Base-by-base conservation (phyloP, 139 green algal genomes). In the Tetraselmis chui region DNA sequence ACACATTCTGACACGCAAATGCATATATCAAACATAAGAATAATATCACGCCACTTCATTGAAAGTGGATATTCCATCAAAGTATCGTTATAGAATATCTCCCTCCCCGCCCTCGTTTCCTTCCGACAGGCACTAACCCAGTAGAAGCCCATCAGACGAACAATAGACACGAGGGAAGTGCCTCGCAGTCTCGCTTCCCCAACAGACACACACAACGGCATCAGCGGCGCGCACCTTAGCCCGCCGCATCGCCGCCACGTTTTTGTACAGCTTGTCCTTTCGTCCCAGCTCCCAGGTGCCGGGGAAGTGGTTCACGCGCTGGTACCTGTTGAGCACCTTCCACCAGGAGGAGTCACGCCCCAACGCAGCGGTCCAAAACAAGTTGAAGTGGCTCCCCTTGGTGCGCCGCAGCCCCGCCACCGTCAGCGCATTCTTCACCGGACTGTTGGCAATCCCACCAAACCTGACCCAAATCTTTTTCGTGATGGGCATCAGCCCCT, bases 201-300 rank as follows among this genome's bases (percentile, higher is more conserved):
- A n/a, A n/a, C n/a, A n/a, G n/a, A n/a, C n/a, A n/a, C n/a, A n/a
- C n/a, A n/a, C n/a, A n/a, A n/a, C n/a, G n/a, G n/a, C n/a, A n/a
- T n/a, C n/a, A n/a, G n/a, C n/a, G n/a, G 45, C 11, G 18, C 45
- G 11, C 79, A 76, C 83, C 76, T 85, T 82, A 2, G 30, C 22
- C 0, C 79, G 79, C 18, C 80, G 80, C n/a, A 84, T 80, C 26
- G 82, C 74, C 45, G 78, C 82, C 29, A 89, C 59, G 84, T 85
- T 88, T 24, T 78, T 67, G 79, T 85, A 87, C 74, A 90, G 80
- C 80, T 59, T 83, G 83, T 93, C 91, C 83, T 94, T 94, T 29
- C 91, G 85, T 0, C 91, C 91, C 32, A 94, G 83, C 87, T 94
- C 91, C 91, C 90, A 94, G 1, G 91, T 94, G 31, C 90, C 91